Conservation (phyloP, 805 yeast species). For the Zygosaccharomyces lentus region DNA sequence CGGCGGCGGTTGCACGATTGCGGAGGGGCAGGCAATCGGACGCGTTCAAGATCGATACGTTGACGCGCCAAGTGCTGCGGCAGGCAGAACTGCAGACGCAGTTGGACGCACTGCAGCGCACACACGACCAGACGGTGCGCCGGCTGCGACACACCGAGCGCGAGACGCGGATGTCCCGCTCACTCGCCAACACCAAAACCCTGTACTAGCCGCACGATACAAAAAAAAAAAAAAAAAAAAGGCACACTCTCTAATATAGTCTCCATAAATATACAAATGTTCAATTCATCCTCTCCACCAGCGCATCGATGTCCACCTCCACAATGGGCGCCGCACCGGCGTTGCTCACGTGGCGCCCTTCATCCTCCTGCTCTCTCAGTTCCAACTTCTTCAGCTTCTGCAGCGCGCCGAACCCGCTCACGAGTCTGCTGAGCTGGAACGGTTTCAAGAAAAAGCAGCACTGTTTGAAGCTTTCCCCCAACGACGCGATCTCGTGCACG, state of each 20-base stretch:
- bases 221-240: too few relatives aligned
- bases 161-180: not conserved
- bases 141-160: not conserved
- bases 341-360: conserved; percentile 43
- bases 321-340: conserved; percentile 61
- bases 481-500: conserved; percentile 59
- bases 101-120: not conserved
- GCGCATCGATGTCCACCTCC: conserved; percentile 69
- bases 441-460: conserved; percentile 64
- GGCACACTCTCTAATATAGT: not conserved
- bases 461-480: conserved; percentile 61
- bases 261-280: not conserved
- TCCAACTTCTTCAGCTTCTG: conserved; percentile 62
- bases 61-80: conserved; percentile 1
- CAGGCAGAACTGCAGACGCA: not conserved
- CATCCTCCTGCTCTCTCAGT: conserved; percentile 47
- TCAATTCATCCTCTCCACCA: conserved; percentile 63
- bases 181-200: conserved; percentile 1
- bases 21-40: not conserved
- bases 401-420: conserved; percentile 70
- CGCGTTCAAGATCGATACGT: conserved; percentile 3
- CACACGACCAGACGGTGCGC: not conserved
- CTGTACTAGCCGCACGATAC: not conserved
- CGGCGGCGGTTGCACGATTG: not conserved
- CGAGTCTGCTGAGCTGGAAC: conserved; percentile 63